These are phyloP conservation scores for Fusarium poae DNA, from an alignment of 2,329 filamentous ascomycete genomes.

Conservation along the genomic window DNA sequence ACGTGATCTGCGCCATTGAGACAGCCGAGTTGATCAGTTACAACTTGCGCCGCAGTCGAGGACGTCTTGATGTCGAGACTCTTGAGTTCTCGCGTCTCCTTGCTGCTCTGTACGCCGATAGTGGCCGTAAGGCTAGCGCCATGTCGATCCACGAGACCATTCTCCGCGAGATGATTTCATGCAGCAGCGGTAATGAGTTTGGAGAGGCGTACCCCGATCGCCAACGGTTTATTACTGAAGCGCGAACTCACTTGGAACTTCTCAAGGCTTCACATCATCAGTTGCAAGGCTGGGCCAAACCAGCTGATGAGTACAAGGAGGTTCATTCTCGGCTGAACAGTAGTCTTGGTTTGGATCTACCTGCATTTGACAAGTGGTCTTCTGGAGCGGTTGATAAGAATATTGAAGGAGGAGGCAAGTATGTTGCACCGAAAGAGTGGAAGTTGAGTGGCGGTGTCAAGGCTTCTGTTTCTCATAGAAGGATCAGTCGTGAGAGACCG, in stretches of 20 bases:
- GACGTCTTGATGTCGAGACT: constrained; percentile 46
- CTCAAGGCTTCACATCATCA: constrained; percentile 38
- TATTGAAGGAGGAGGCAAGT: constrained; percentile 38
- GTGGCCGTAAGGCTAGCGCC: constrained; percentile 27
- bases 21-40: constrained; percentile 47
- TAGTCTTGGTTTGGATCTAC: constrained; percentile 30
- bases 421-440: constrained; percentile 36
- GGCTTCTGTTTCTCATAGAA: constrained; percentile 1
- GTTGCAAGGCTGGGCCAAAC: constrained; percentile 39
- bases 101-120: constrained; percentile 38
- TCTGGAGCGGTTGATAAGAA: constrained; percentile 31
- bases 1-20: constrained; percentile 38
- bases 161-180: constrained; percentile 42
- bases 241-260: constrained; percentile 40
- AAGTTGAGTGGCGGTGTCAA: constrained; percentile 34
- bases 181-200: constrained; percentile 21
- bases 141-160: constrained; percentile 44
- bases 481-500: constrained; percentile 10
- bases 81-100: constrained; percentile 45
- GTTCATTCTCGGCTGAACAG: constrained; percentile 37
- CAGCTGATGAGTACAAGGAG: constrained; percentile 35
- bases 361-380: constrained; percentile 43
- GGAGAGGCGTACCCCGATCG: constrained; percentile 26
- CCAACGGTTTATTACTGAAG: constrained; percentile 28
- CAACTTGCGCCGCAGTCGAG: constrained; percentile 47